These are phyloP conservation scores for Penicillium paneum DNA, from an alignment of 2,329 filamentous ascomycete species.

Conservation along the genomic window DNA sequence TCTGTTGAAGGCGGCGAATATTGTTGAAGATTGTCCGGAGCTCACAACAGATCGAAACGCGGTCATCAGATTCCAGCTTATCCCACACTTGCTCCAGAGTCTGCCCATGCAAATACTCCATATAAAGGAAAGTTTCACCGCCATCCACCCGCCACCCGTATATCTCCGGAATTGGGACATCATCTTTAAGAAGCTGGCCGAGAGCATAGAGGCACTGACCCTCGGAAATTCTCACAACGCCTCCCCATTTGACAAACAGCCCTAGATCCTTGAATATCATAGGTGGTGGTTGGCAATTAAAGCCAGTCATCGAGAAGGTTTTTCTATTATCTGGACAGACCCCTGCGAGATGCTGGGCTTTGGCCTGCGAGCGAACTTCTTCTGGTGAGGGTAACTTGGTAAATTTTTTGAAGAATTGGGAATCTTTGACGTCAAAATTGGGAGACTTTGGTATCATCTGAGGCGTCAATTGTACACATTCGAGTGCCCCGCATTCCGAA, in stretches of 20 bases:
- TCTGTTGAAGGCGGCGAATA: slow-evolving; percentile 27
- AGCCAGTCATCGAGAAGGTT: not conserved
- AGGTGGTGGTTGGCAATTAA: slow-evolving; percentile 20
- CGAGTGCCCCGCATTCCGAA: not conserved
- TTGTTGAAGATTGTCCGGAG: slow-evolving; percentile 19
- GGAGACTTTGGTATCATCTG: slow-evolving; percentile 13
- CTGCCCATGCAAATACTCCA: slow-evolving; percentile 31
- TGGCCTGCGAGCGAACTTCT: slow-evolving; percentile 14
- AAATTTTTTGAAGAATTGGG: slow-evolving; percentile 21
- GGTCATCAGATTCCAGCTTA: slow-evolving; percentile 14
- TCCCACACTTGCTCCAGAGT: slow-evolving; percentile 30
- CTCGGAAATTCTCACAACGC: slow-evolving; percentile 25
- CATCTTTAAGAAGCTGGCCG: slow-evolving; percentile 12
- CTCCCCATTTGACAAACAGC: slow-evolving; percentile 37
- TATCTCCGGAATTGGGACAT: slow-evolving; percentile 37
- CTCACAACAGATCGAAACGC: slow-evolving; percentile 14
- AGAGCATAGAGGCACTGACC: slow-evolving; percentile 10
- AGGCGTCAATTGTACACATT: slow-evolving; percentile 3
- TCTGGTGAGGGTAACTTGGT: slow-evolving; percentile 19
- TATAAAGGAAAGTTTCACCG: slow-evolving; percentile 32
- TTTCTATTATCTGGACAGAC: slow-evolving; percentile 11
- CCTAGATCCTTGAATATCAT: slow-evolving; percentile 29
- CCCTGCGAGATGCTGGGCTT: slow-evolving; percentile 16
- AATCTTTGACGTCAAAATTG: slow-evolving; percentile 19
- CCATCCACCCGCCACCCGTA: slow-evolving; percentile 34